These are phyloP conservation scores for Chaetomium cochliodes DNA, from an alignment of 495 filamentous ascomycete genomes.

Conservation along the genomic window DNA sequence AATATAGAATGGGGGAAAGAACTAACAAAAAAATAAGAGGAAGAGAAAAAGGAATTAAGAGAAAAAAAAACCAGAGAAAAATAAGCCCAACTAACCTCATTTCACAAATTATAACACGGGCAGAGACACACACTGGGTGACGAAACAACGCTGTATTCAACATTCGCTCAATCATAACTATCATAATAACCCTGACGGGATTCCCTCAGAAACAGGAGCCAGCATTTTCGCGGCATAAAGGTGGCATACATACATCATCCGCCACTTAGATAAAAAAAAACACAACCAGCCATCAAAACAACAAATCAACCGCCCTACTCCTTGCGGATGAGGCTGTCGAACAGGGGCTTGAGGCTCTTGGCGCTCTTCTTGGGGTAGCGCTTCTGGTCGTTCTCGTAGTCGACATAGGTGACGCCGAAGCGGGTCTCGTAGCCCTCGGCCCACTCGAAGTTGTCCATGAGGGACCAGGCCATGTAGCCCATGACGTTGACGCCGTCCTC, in stretches of 20 bases:
- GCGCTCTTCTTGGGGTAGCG: conserved; percentile 77
- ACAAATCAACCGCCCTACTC: conserved; percentile 21
- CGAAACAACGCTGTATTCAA: conserved; percentile 7
- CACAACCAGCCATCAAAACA: neutral
- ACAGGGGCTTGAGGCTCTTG: conserved; percentile 61
- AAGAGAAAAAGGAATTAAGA: no score
- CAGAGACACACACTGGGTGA: neutral
- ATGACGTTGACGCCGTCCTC: conserved; percentile 69
- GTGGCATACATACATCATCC: neutral
- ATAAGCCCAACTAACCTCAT: no score
- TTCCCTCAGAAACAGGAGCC: conserved; percentile 15
- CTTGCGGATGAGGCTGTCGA: conserved; percentile 57
- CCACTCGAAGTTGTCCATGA: conserved; percentile 73
- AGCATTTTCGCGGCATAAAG: neutral
- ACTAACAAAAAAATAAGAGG: no score
- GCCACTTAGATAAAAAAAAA: neutral
- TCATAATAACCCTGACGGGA: conserved; percentile 8
- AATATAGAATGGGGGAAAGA: no score
- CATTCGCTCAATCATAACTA: conserved; percentile 13
- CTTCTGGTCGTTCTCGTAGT: conserved; percentile 73
- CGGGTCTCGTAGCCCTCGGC: conserved; percentile 83
- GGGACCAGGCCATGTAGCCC: conserved; percentile 76
- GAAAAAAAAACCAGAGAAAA: no score
- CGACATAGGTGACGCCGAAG: conserved; percentile 75
- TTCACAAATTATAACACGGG: neutral